Conservation (phyloP, 768 basidiomycete species). For the Dendrothele bispora region DNA sequence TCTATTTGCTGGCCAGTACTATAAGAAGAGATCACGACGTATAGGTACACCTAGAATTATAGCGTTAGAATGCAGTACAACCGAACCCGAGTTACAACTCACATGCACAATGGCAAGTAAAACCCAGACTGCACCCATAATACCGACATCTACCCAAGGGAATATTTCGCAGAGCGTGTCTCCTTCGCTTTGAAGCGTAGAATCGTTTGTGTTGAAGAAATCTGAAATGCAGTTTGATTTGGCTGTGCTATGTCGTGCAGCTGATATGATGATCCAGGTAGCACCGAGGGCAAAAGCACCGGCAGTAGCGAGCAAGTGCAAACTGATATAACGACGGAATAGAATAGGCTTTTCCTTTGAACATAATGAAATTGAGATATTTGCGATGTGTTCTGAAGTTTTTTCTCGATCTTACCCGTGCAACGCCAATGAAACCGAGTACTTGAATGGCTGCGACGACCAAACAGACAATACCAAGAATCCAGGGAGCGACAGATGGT, state of each 20-base stretch:
- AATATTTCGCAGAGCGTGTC: constrained; percentile 85
- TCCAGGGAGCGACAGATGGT: constrained; percentile 69
- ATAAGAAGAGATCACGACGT: constrained; percentile 55
- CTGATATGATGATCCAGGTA: constrained; percentile 82
- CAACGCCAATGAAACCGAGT: constrained; percentile 84
- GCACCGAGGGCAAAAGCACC: constrained; percentile 76
- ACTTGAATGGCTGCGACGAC: constrained; percentile 75
- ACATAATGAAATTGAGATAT: constrained; percentile 6
- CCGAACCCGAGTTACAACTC: constrained; percentile 24
- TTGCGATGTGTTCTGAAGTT: background rate
- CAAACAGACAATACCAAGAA: constrained; percentile 79
- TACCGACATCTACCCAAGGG: constrained; percentile 87
- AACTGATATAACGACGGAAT: constrained; percentile 66
- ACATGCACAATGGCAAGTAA: constrained; percentile 79
- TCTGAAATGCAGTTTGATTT: constrained; percentile 59
- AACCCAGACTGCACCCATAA: constrained; percentile 90
- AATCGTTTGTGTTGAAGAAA: constrained; percentile 47
- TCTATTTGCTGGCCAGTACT: constrained; percentile 73
- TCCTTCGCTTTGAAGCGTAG: constrained; percentile 47
- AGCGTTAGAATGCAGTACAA: constrained; percentile 9
- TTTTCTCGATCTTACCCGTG: constrained; percentile 49
- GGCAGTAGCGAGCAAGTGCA: constrained; percentile 56
- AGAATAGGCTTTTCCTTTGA: constrained; percentile 63
- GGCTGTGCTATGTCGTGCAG: constrained; percentile 71
- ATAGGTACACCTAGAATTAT: constrained; percentile 46